Evolutionary conservation across 495 filamentous ascomycete species (phyloP).

Genomic region (Podospora appendiculata): DNA sequence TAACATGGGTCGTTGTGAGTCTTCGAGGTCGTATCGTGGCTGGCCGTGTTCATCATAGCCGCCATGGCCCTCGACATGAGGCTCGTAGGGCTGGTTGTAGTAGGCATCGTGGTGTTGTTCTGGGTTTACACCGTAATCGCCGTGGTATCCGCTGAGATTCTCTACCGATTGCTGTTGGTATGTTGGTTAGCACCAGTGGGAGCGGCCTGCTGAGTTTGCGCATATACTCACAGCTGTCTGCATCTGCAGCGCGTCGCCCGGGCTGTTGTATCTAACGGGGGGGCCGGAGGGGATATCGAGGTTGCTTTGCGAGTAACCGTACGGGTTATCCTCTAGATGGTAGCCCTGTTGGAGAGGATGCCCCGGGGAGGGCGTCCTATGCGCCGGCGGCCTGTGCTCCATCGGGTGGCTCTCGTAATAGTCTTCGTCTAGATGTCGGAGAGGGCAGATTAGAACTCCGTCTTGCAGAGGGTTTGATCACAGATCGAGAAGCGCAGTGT

Average conservation of each 20-base stretch:
- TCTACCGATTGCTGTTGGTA: constrained; percentile 66
- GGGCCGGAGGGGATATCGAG: constrained; percentile 60
- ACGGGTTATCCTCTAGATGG: constrained; percentile 63
- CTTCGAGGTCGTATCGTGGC: constrained; percentile 30
- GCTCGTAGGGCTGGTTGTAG: constrained; percentile 74
- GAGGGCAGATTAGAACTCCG: constrained; percentile 15
- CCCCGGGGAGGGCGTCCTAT: constrained; percentile 50
- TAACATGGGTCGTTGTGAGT: constrained; percentile 41
- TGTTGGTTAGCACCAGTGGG: constrained; percentile 4
- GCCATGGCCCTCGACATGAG: constrained; percentile 51
- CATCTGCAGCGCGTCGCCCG: constrained; percentile 58
- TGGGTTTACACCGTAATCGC: constrained; percentile 69
- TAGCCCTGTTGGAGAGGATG: constrained; percentile 54
- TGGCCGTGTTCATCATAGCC: constrained; percentile 29
- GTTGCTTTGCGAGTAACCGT: constrained; percentile 38
- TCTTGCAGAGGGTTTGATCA: background rate
- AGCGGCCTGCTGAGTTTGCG: background rate
- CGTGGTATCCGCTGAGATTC: constrained; percentile 58
- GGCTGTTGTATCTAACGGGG: constrained; percentile 31
- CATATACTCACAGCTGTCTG: constrained; percentile 59
- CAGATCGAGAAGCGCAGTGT: constrained; percentile 2
- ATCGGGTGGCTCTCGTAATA: constrained; percentile 47
- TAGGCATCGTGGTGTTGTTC: constrained; percentile 82
- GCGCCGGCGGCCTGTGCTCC: constrained; percentile 40
- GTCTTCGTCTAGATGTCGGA: constrained; percentile 47